phyloP scores from a whole-genome alignment of 257 asterid species.

The Agastache rugosa region DNA sequence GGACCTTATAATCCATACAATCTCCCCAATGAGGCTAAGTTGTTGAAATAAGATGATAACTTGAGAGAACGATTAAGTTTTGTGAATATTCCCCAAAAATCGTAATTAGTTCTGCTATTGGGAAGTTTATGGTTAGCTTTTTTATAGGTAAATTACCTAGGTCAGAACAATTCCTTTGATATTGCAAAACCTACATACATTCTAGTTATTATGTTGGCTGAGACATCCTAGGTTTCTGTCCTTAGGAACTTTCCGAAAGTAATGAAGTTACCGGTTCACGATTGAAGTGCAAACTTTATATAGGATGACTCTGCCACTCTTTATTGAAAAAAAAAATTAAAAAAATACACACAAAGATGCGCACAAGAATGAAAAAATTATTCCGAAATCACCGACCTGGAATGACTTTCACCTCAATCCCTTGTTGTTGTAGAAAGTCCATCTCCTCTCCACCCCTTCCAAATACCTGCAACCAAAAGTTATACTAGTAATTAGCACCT shows the following conservation, averaged over 20 bases:
- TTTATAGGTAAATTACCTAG: too few relatives aligned
- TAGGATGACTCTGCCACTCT: not conserved
- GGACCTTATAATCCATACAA: too few relatives aligned
- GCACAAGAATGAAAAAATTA: not conserved
- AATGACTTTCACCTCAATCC: conserved; percentile 84
- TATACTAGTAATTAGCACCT: conserved; percentile 16
- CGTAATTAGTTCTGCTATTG: too few relatives aligned
- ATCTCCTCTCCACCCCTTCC: conserved; percentile 99
- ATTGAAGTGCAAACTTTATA: not conserved
- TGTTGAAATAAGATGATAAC: too few relatives aligned
- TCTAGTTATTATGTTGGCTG: not conserved
- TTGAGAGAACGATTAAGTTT: too few relatives aligned
- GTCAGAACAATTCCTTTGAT: too few relatives aligned
- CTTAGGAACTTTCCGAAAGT: not conserved
- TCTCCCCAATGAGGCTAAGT: too few relatives aligned
- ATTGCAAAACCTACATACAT: not conserved
- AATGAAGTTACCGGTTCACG: not conserved
- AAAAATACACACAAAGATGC: not conserved
- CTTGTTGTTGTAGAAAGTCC: conserved; percentile 93
- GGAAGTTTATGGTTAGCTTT: too few relatives aligned
- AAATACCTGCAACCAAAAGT: conserved; percentile 68
- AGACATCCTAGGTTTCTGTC: not conserved
- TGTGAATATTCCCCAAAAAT: too few relatives aligned
- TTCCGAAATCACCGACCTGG: conserved; percentile 57
- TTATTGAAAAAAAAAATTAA: not conserved